A percentile compares a stretch with the other conserved stretches of the same genome.
Conservation (phyloP, 1,139 yeast species). For the Debaryomyces singareniensis region DNA sequence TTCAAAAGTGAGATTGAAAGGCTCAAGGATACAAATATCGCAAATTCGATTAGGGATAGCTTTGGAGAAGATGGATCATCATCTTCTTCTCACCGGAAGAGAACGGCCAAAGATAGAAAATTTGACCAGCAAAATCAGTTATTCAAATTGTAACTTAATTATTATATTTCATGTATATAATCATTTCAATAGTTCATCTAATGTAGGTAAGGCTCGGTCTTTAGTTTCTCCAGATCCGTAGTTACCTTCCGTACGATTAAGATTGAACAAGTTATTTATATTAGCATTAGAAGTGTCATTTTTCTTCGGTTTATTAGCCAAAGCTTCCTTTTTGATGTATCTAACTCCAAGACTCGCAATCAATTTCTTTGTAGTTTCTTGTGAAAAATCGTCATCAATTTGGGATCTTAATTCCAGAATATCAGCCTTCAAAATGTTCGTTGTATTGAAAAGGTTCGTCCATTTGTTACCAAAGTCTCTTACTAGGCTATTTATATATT, state of each 20-base stretch:
- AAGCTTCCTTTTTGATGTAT: slow-evolving; percentile 12
- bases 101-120: slow-evolving; percentile 44
- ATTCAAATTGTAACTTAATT: slow-evolving; percentile 24
- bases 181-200: slow-evolving; percentile 19
- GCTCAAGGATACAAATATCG: slow-evolving; percentile 22
- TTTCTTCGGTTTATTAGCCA: slow-evolving; percentile 11
- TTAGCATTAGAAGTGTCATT: slow-evolving; percentile 6
- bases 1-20: slow-evolving; percentile 26
- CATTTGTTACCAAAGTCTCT: slow-evolving; percentile 6
- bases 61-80: slow-evolving; percentile 40
- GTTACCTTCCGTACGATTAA: slow-evolving; percentile 12
- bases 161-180: slow-evolving; percentile 5
- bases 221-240: slow-evolving; percentile 23
- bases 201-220: slow-evolving; percentile 27
- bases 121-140: slow-evolving; percentile 34
- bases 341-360: slow-evolving; percentile 13
- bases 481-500: neutral
- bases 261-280: slow-evolving; percentile 1
- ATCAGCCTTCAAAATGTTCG: slow-evolving; percentile 21
- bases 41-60: slow-evolving; percentile 23
- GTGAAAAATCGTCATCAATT: slow-evolving; percentile 9
- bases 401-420: slow-evolving; percentile 10
- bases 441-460: slow-evolving; percentile 25
- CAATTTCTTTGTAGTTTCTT: slow-evolving; percentile 12
- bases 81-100: slow-evolving; percentile 25